Base-by-base conservation (phyloP, 805 yeast genomes). In the Tetrapisispora iriomotensis region DNA sequence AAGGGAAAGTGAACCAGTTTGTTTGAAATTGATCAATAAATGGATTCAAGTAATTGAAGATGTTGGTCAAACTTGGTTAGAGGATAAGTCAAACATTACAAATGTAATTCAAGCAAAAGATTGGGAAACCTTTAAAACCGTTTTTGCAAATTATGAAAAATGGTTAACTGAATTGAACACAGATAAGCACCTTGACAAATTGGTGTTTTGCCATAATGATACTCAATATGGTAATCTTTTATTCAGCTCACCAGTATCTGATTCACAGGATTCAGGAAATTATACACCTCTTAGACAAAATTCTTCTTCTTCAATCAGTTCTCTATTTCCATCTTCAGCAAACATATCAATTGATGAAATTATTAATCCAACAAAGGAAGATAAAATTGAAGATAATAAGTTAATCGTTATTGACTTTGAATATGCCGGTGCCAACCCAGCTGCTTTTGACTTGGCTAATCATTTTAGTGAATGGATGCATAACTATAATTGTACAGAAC, bases 381-480 rank as follows among this genome's bases (percentile, higher is more conserved):
- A 66, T 35, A 59, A 58, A 41, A 52, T 65, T 40, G 79, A 75
- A 51, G 88, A 82, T 60, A 69, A 77, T 34, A 81, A 78, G 55
- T 68, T 90, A 42, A 95, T 84, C 9, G 98, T 92, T 9, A 92
- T 92, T 53, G 98, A 92, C 59, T 92, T 92, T 60, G 98, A 92
- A 63, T 92, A 90, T 60, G 78, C 95, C 0, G 96, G 96, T 1
- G 78, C 94, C 9, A 92, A 88, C 54, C 68, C 79, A 33, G 86
- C 95, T 1, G 95, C 94, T 2, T 85, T 70, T 56, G 98, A 92
- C 58, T 74, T 92, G 40, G 88, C 88, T 12, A 88, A 92, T 59
- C 98, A 92, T 64, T 83, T 92, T 49, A 74, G 83, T 47, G 98
- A 90, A 65, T 90, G 98, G 98, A 92, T 88, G 96, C 73, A 85